Base-by-base conservation (phyloP, 176 grass and related monocot species). In the Stipa capillata region DNA sequence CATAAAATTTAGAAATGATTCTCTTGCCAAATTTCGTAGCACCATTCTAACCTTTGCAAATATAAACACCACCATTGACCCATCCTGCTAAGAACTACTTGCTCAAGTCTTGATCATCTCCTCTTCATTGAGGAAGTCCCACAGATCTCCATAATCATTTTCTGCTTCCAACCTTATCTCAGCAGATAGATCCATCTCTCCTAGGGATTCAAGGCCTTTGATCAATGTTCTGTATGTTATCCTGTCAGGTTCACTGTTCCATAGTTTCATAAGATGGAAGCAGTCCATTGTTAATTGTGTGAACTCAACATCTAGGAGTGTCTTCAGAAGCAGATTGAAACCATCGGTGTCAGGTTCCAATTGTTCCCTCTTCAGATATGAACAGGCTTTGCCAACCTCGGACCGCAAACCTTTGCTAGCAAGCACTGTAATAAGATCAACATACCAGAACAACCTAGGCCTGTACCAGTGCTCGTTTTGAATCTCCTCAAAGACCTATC, bases 381-480 rank as follows among this genome's bases (percentile, higher is more conserved):
- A 91, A 73, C 89, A 92, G 0, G 76, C 81, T 67, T 70, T 69
- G 43, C 92, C 80, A 43, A 92, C 85, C 61, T 97, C 82, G 0
- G 85, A 81, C 8, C 25, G 24, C 60, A 97, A 83, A 59, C 66
- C 85, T 43, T 73, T 79, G 25, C 77, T 90, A 35, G 91, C 89
- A 56, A 97, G 80, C 73, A 88, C 83, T 37, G 75, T 90, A 29
- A 94, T 67, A 81, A 97, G 86, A 82, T 94, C 85, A 20, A 84
- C 43, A 1, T 94, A 97, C 85, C 85, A 75, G 29, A 78, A 78
- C 53, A 97, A 80, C 32, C 79, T 85, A 18, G 95, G 91, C 32
- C 39, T 92, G 76, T 97, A 94, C 89, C 95, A 94, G 50, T 94
- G 84, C 83, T 97, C 91, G 76, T 92, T 92, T 5, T 80, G 76